Evolutionary conservation across 2,329 filamentous ascomycete genomes (phyloP).

Genomic region (Penicillium rolfsii): DNA sequence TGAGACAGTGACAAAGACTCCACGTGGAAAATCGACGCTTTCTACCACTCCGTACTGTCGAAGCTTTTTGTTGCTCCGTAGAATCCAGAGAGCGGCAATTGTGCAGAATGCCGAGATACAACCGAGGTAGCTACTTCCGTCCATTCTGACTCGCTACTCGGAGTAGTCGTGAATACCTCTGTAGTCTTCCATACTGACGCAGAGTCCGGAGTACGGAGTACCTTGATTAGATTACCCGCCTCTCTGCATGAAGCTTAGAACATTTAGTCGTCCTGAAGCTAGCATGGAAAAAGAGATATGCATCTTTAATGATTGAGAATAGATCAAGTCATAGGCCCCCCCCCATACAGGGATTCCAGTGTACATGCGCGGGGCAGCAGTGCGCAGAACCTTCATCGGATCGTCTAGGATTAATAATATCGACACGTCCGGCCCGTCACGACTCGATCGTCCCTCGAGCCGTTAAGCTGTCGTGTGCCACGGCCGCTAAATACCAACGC

Average conservation of each 20-base stretch:
- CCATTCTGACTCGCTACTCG: not conserved
- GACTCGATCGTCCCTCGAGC: constrained; percentile 4
- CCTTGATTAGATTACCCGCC: not conserved
- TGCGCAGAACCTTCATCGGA: too few species aligned
- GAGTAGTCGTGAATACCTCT: not conserved
- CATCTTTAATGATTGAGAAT: not conserved
- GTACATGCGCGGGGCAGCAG: not conserved
- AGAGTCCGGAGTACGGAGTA: not conserved
- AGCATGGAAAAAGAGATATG: not conserved
- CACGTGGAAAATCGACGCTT: constrained; percentile 4
- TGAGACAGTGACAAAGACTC: constrained; percentile 2
- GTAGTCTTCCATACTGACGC: not conserved
- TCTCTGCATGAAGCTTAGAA: too few species aligned
- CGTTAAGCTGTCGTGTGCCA: constrained; percentile 21
- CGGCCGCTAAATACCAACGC: not conserved
- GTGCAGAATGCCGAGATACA: not conserved
- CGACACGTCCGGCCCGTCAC: constrained; percentile 14
- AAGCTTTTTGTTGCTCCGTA: not conserved
- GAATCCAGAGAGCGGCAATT: not conserved
- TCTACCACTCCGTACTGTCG: not conserved
- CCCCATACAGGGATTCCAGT: not conserved
- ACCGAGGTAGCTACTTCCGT: not conserved
- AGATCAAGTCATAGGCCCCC: not conserved
- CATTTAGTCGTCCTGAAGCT: not conserved
- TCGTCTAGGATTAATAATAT: constrained; percentile 17